phyloP scores from a whole-genome alignment of 2,329 filamentous ascomycete genomes.

The Sporothrix phasma region DNA sequence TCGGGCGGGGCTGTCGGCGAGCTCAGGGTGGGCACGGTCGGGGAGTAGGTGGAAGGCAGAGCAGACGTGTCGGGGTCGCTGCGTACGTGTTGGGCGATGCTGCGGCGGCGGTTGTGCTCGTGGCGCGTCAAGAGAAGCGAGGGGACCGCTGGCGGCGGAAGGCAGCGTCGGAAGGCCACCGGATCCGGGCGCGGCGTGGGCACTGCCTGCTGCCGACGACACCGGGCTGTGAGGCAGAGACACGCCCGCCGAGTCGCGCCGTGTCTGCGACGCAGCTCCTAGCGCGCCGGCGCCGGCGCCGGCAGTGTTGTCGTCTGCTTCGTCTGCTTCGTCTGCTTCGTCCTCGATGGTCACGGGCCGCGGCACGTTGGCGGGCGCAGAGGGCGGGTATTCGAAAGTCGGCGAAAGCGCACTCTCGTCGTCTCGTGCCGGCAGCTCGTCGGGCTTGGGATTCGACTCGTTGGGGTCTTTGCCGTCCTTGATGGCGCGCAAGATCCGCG shows the following conservation, averaged over 20 bases:
- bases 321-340: slow-evolving; percentile 42
- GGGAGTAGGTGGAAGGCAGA: slow-evolving; percentile 7
- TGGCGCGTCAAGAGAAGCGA: background rate
- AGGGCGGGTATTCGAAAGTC: slow-evolving; percentile 18
- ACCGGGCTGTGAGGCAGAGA: slow-evolving; percentile 30
- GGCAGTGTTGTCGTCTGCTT: slow-evolving; percentile 38
- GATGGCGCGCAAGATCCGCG: slow-evolving; percentile 81
- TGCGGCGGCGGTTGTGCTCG: background rate
- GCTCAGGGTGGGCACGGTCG: slow-evolving; percentile 9
- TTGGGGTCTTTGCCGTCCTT: slow-evolving; percentile 90
- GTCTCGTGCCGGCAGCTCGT: slow-evolving; percentile 46
- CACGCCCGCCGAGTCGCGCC: slow-evolving; percentile 25
- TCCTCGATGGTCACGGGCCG: slow-evolving; percentile 44
- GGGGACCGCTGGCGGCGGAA: background rate
- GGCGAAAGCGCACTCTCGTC: slow-evolving; percentile 46
- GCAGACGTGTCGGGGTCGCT: background rate
- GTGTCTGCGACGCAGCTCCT: background rate
- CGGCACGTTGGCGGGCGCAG: slow-evolving; percentile 19
- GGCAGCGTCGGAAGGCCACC: background rate
- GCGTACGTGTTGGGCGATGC: slow-evolving; percentile 14
- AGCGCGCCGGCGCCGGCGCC: background rate
- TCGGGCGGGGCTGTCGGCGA: slow-evolving; percentile 18
- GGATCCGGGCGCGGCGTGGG: background rate
- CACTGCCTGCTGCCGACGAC: slow-evolving; percentile 25
- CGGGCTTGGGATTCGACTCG: slow-evolving; percentile 66